These are phyloP conservation scores for Melampsora americana DNA, from an alignment of 1,284 basidiomycete genomes.

Conservation along the genomic window DNA sequence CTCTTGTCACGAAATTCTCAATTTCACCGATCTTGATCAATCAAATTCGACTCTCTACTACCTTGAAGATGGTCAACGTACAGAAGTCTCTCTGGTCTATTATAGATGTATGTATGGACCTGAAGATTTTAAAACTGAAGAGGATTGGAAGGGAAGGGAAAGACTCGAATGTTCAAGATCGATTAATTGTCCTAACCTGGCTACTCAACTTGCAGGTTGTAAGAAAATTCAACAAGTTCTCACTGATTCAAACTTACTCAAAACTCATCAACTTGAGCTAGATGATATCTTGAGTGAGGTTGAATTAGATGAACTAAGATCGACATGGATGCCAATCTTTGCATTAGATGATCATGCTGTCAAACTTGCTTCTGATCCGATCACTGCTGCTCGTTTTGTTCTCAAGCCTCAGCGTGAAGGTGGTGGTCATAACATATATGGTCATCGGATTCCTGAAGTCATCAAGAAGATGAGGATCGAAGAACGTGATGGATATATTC, in stretches of 20 bases:
- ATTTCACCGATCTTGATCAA: neutral
- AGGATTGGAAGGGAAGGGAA: conserved; percentile 68
- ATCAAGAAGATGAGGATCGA: conserved; percentile 69
- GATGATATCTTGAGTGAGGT: conserved; percentile 60
- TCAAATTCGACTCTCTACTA: conserved; percentile 18
- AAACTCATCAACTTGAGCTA: conserved; percentile 52
- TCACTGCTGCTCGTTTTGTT: conserved; percentile 62
- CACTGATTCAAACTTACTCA: conserved; percentile 69
- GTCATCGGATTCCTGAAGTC: conserved; percentile 66
- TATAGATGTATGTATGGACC: conserved; percentile 85
- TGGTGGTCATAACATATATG: conserved; percentile 95
- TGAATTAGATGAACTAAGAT: conserved; percentile 7
- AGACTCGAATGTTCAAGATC: conserved; percentile 73
- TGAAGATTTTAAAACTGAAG: conserved; percentile 66
- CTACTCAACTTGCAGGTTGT: conserved; percentile 86
- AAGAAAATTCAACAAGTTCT: conserved; percentile 95
- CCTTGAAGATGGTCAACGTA: conserved; percentile 44
- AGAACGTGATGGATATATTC: conserved; percentile 72
- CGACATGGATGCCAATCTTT: conserved; percentile 30
- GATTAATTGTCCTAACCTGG: conserved; percentile 88
- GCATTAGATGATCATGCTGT: neutral
- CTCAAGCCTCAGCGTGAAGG: conserved; percentile 96
- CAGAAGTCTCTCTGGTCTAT: conserved; percentile 79
- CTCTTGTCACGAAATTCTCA: neutral
- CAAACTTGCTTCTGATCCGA: conserved; percentile 4